Percentiles rank a stretch among this genome's conserved stretches.
These are phyloP conservation scores for Sarcodon aspratus DNA, from an alignment of 768 basidiomycete species.

Conservation along the genomic window DNA sequence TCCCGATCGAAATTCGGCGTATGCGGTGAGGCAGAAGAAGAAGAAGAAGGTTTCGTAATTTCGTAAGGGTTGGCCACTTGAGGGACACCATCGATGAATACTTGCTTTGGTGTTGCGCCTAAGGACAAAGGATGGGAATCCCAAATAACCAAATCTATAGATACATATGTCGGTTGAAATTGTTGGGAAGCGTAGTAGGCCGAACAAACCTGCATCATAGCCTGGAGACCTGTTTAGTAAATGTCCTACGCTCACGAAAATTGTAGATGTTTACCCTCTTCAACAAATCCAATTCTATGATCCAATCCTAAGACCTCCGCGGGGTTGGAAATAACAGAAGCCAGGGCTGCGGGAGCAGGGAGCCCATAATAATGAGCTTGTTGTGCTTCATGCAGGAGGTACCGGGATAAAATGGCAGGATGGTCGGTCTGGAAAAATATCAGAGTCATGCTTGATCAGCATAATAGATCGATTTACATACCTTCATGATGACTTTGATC, in stretches of 20 bases:
- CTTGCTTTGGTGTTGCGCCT: conserved; percentile 73
- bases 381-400: conserved; percentile 61
- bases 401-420: conserved; percentile 48
- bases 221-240: conserved; percentile 22
- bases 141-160: conserved; percentile 41
- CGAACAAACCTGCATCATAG: conserved; percentile 47
- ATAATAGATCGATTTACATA: conserved; percentile 5
- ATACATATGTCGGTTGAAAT: neutral
- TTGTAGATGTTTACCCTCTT: conserved; percentile 31
- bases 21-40: conserved; percentile 30
- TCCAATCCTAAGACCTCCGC: conserved; percentile 54
- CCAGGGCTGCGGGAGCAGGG: conserved; percentile 38
- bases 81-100: conserved; percentile 75
- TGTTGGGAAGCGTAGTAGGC: neutral
- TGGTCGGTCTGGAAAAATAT: conserved; percentile 33
- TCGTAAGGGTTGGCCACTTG: conserved; percentile 34
- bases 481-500: conserved; percentile 42
- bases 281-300: conserved; percentile 61
- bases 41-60: conserved; percentile 35
- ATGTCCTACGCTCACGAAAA: neutral
- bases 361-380: conserved; percentile 61
- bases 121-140: conserved; percentile 69
- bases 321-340: conserved; percentile 51
- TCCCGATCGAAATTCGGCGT: conserved; percentile 54
- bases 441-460: neutral